Evolutionary conservation across 1,139 yeast species (phyloP), one percentile per base, ranked within the genome.

Genomic region (Pneumocystis murina): DNA sequence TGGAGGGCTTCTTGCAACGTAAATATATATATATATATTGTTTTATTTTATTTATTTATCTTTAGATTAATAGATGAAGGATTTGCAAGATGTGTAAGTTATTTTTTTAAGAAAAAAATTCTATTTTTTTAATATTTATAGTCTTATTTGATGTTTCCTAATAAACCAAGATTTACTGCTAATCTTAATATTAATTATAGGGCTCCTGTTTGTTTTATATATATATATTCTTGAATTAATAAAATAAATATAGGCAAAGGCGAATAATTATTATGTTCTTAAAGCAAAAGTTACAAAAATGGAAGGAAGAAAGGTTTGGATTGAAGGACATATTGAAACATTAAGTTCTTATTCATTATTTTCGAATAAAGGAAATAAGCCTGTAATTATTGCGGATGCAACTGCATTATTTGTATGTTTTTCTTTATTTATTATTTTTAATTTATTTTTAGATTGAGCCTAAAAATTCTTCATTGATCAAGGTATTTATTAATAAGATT

Each of bases 111-210:
- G 16, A 39, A 14, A 39, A 33, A 33, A 7, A 33, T 5, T 28
- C 30, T 6, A 5, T 5, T 5, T 33, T 39, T n/a, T 40, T n/a
- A n/a, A 40, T 6, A 40, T 40, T n/a, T n/a, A 40, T 7, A 40
- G 54, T 97, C 96, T 24, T 92, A 90, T 72, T 84, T 91, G 5
- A 75, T 80, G 40, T 77, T 92, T n/a, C 97, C 98, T 0, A 83
- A 85, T 64, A 82, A 83, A 64, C 79, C 85, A 63, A 97, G 97
- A n/a, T 96, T 92, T 24, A 92, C 98, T 0, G 98, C 96, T 0
- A 80, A 80, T 62, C 76, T 92, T 59, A 76, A 81, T 17, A 78
- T 92, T 20, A 79, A 86, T 66, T 92, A 87, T 72, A 71, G 78
- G 61, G 79, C 82, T 40, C 94, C 88, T 67, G 54, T 41, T 6